A percentile compares a stretch with the other conserved stretches of the same genome.
phyloP scores from a whole-genome alignment of 2,329 filamentous ascomycete genomes.

The Botrytis deweyae region DNA sequence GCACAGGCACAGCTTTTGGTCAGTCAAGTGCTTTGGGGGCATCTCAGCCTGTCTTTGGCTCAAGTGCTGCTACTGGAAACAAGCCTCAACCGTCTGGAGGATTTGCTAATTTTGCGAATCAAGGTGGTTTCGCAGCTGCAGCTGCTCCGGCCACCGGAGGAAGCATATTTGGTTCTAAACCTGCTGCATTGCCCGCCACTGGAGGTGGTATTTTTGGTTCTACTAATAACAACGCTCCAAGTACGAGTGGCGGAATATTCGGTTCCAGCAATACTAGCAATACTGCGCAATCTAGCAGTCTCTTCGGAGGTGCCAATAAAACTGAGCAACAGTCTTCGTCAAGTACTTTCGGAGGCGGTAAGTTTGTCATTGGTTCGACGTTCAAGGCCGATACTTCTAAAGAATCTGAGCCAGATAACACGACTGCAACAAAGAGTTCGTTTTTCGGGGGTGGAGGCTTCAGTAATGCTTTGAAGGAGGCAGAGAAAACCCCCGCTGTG shows the following conservation, averaged over 20 bases:
- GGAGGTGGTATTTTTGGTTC: conserved; percentile 15
- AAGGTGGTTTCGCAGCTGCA: conserved; percentile 52
- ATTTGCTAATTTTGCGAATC: conserved; percentile 55
- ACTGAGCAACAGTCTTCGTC: conserved; percentile 35
- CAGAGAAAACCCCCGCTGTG: conserved; percentile 40
- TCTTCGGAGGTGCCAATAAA: conserved; percentile 43
- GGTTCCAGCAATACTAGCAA: conserved; percentile 29
- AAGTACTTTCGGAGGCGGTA: conserved; percentile 25
- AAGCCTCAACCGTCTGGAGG: conserved; percentile 44
- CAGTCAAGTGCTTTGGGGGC: conserved; percentile 50
- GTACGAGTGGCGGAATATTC: conserved; percentile 39
- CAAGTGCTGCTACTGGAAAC: conserved; percentile 34
- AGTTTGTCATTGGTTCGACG: conserved; percentile 38
- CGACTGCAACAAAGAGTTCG: conserved; percentile 44
- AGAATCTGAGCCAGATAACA: conserved; percentile 55
- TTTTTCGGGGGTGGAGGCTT: conserved; percentile 62
- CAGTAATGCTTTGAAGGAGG: conserved; percentile 55
- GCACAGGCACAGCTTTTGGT: conserved; percentile 49
- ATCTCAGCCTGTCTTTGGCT: conserved; percentile 41
- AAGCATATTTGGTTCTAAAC: conserved; percentile 37
- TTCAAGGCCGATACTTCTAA: conserved; percentile 51
- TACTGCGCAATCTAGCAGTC: conserved; percentile 12
- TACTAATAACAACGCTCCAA: conserved; percentile 26
- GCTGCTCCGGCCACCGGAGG: conserved; percentile 38
- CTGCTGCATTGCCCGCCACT: conserved; percentile 24